Percentiles rank a stretch among this genome's conserved stretches.
phyloP scores from a whole-genome alignment of 2,329 filamentous ascomycete species.

The Gaeumannomyces tritici region DNA sequence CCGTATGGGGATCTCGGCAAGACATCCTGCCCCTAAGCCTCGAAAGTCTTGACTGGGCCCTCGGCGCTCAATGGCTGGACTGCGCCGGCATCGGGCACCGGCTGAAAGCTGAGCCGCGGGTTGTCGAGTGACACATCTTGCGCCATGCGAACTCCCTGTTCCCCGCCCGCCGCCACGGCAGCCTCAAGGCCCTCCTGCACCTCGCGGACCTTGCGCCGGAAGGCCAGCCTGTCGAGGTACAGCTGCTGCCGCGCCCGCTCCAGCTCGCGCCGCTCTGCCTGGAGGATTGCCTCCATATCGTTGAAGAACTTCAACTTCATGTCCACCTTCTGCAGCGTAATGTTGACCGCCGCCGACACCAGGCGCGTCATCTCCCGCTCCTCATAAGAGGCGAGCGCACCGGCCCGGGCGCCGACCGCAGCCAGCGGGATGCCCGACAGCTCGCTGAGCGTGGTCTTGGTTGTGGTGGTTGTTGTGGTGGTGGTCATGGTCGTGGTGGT shows the following conservation, averaged over 20 bases:
- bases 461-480: constrained; percentile 39
- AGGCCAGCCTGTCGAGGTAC: constrained; percentile 82
- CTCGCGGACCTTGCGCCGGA: constrained; percentile 78
- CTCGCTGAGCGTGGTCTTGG: constrained; percentile 34
- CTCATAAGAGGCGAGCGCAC: constrained; percentile 86
- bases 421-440: constrained; percentile 76
- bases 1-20: neutral
- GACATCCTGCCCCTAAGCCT: constrained; percentile 29
- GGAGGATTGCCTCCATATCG: constrained; percentile 87
- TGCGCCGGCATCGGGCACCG: constrained; percentile 27
- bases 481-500: constrained; percentile 34
- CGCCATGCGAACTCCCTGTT: constrained; percentile 37
- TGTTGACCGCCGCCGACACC: constrained; percentile 83
- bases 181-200: constrained; percentile 66
- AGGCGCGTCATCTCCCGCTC: constrained; percentile 94
- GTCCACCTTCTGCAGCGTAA: constrained; percentile 91
- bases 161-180: constrained; percentile 30
- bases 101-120: constrained; percentile 40
- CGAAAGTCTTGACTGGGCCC: constrained; percentile 47
- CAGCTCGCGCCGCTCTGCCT: constrained; percentile 85
- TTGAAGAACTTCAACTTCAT: constrained; percentile 93
- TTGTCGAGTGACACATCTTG: constrained; percentile 38
- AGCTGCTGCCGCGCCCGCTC: constrained; percentile 88
- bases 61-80: constrained; percentile 46
- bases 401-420: constrained; percentile 74